These are phyloP conservation scores for Lasiosphaeria ovina DNA, from an alignment of 495 filamentous ascomycete genomes.

Conservation along the genomic window DNA sequence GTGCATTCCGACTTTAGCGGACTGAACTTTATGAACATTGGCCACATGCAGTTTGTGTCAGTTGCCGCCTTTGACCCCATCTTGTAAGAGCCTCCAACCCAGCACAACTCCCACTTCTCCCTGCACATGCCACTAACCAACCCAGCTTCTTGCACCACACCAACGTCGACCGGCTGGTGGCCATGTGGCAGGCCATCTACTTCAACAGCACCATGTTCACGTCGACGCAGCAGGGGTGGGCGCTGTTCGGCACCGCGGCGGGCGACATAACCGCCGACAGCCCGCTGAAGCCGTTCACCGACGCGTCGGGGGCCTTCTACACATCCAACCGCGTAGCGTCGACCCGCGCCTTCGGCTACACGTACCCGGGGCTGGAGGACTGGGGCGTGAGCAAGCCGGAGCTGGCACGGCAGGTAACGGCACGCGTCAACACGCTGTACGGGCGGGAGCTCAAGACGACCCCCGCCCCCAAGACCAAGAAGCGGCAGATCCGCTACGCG, in stretches of 20 bases:
- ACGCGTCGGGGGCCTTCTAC: constrained; percentile 25
- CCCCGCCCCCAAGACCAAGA: not conserved
- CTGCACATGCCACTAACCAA: not conserved
- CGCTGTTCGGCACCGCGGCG: constrained; percentile 26
- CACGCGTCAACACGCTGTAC: constrained; percentile 32
- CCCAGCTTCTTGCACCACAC: constrained; percentile 33
- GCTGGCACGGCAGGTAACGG: constrained; percentile 20
- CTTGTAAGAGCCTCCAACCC: constrained; percentile 18
- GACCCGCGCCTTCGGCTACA: constrained; percentile 39
- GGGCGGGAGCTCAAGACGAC: constrained; percentile 5
- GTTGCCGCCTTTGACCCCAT: constrained; percentile 32
- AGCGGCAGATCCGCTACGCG: not conserved
- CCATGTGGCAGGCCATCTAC: constrained; percentile 37
- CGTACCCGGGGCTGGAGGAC: constrained; percentile 39
- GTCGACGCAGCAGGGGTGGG: constrained; percentile 13
- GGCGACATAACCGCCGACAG: constrained; percentile 32
- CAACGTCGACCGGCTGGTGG: constrained; percentile 45
- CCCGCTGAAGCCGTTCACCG: constrained; percentile 40
- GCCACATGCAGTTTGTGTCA: constrained; percentile 25
- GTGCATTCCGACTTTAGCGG: constrained; percentile 29
- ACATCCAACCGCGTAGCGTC: constrained; percentile 32
- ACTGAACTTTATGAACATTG: constrained; percentile 3
- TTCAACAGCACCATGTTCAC: constrained; percentile 24
- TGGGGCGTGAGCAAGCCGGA: constrained; percentile 12
- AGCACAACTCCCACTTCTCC: not conserved